Conservation (phyloP, 2,329 filamentous ascomycete genomes). For the Emericellopsis cladophorae region DNA sequence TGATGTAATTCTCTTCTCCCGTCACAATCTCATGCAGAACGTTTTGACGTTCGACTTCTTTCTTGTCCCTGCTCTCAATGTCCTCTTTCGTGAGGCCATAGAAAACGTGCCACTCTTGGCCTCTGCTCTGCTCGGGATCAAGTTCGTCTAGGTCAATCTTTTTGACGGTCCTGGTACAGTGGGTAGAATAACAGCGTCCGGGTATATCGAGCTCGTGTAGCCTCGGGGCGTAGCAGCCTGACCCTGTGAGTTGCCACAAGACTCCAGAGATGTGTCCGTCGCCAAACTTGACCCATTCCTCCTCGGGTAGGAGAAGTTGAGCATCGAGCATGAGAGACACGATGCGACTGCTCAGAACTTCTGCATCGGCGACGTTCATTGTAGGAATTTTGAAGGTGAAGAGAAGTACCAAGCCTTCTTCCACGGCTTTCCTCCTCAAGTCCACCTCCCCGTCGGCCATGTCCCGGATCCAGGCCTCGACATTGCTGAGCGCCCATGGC, state of each 20-base stretch:
- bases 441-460: conserved; percentile 89
- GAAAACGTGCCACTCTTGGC: conserved; percentile 78
- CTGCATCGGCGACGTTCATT: conserved; percentile 96
- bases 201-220: conserved; percentile 59
- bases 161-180: conserved; percentile 87
- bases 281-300: conserved; percentile 96
- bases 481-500: conserved; percentile 86
- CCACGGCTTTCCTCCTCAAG: conserved; percentile 70
- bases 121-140: conserved; percentile 52
- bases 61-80: conserved; percentile 58
- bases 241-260: conserved; percentile 82
- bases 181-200: conserved; percentile 82
- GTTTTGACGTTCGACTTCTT: conserved; percentile 88
- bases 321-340: conserved; percentile 69
- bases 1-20: conserved; percentile 83
- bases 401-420: conserved; percentile 75
- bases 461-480: conserved; percentile 74
- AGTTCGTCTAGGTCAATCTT: conserved; percentile 81
- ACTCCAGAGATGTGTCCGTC: conserved; percentile 73
- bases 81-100: conserved; percentile 74
- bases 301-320: conserved; percentile 70
- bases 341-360: conserved; percentile 67
- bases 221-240: conserved; percentile 80
- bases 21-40: conserved; percentile 91
- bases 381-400: conserved; percentile 94